Conservation (phyloP, 768 basidiomycete species). For the Naganishia friedmannii region DNA sequence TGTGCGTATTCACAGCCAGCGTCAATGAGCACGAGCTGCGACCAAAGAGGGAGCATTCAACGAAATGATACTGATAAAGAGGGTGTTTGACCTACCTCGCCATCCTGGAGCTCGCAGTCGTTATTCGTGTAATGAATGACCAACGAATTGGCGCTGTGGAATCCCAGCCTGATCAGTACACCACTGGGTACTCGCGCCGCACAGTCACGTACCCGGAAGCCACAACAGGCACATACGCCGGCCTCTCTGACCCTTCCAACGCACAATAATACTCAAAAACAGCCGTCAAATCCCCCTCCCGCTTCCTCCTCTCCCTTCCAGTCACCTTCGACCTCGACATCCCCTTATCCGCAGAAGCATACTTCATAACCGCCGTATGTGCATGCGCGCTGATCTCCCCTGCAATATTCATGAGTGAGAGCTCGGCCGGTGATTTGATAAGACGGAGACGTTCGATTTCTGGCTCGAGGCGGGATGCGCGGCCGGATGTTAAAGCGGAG, state of each 20-base stretch:
- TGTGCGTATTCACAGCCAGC: conserved; percentile 89
- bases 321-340: conserved; percentile 4
- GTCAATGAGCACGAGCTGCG: conserved; percentile 66
- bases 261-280: conserved; percentile 88
- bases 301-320: conserved; percentile 53
- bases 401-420: conserved; percentile 73
- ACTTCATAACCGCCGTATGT: conserved; percentile 67
- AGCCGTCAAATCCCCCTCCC: conserved; percentile 59
- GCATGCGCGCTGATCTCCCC: conserved; percentile 83
- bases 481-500: conserved; percentile 55
- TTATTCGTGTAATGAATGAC: conserved; percentile 94
- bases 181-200: too few species aligned
- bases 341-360: conserved; percentile 27
- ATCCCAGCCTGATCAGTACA: conserved; percentile 13
- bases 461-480: conserved; percentile 61
- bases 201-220: conserved; percentile 70
- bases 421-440: conserved; percentile 77
- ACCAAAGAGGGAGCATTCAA: not conserved
- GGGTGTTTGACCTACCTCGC: conserved; percentile 58
- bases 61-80: not conserved
- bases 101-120: conserved; percentile 67
- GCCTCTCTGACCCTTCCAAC: conserved; percentile 72
- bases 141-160: conserved; percentile 71
- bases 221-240: conserved; percentile 97
- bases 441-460: conserved; percentile 69